These are phyloP conservation scores for Chaetomidium leptoderma DNA, from an alignment of 495 filamentous ascomycete species.

Conservation along the genomic window DNA sequence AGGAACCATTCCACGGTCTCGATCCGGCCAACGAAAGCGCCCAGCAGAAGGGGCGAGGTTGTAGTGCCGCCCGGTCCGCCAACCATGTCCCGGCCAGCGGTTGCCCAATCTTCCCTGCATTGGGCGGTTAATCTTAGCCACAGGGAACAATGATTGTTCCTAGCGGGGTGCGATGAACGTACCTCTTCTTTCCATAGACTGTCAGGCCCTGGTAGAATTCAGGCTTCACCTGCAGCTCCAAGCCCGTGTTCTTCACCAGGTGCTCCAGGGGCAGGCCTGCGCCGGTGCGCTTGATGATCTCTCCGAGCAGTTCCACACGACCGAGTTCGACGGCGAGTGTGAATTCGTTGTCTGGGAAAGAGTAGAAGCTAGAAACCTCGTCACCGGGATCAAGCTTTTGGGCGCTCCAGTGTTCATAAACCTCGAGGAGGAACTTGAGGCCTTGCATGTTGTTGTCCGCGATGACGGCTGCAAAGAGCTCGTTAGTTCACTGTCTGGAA, in stretches of 20 bases:
- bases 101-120: slow-evolving; percentile 50
- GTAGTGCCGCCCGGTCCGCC: slow-evolving; percentile 21
- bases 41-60: slow-evolving; percentile 54
- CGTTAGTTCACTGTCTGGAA: slow-evolving; percentile 6
- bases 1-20: slow-evolving; percentile 66
- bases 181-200: slow-evolving; percentile 66
- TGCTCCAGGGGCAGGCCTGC: slow-evolving; percentile 62
- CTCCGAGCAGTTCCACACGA: slow-evolving; percentile 38
- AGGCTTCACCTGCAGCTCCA: slow-evolving; percentile 55
- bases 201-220: slow-evolving; percentile 67
- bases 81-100: slow-evolving; percentile 44
- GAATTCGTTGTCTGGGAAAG: slow-evolving; percentile 34
- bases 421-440: slow-evolving; percentile 39
- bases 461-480: slow-evolving; percentile 34
- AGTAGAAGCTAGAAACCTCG: slow-evolving; percentile 31
- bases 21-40: slow-evolving; percentile 54
- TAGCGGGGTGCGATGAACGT: no score
- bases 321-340: slow-evolving; percentile 29
- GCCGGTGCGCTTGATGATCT: slow-evolving; percentile 48
- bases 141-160: background rate
- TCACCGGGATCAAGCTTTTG: slow-evolving; percentile 27
- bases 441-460: slow-evolving; percentile 29
- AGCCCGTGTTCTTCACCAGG: slow-evolving; percentile 55
- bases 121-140: background rate
- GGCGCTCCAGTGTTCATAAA: slow-evolving; percentile 26